Percentiles rank a stretch among this genome's conserved stretches.
Evolutionary conservation across 2,329 filamentous ascomycete species (phyloP).

Genomic region (Fusarium citri): DNA sequence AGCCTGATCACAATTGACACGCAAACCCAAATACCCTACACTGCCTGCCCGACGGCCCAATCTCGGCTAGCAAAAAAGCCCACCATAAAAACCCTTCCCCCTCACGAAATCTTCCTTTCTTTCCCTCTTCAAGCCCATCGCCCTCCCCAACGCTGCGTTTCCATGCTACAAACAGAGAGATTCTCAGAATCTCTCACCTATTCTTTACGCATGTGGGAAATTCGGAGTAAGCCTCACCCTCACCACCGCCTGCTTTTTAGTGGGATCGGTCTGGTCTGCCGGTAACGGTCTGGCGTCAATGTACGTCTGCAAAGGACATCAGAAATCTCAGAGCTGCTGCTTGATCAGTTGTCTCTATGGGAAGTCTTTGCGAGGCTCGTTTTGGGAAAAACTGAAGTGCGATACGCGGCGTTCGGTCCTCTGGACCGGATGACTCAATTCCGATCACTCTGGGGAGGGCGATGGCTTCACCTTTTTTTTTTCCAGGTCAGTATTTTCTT

Average conservation of each 20-base stretch:
- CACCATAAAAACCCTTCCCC: constrained; percentile 47
- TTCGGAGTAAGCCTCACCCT: constrained; percentile 92
- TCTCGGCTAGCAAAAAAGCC: constrained; percentile 16
- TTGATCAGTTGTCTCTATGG: constrained; percentile 69
- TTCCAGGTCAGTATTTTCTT: constrained; percentile 44
- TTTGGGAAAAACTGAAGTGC: constrained; percentile 78
- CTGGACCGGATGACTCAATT: constrained; percentile 77
- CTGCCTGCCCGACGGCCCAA: neutral
- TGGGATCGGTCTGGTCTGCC: constrained; percentile 69
- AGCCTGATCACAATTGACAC: too few species aligned
- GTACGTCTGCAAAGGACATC: constrained; percentile 88
- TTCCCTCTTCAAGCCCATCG: constrained; percentile 60
- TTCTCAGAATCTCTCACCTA: constrained; percentile 29
- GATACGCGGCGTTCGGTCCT: constrained; percentile 81
- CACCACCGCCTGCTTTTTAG: constrained; percentile 36
- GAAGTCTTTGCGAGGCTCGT: constrained; percentile 96
- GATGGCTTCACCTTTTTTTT: constrained; percentile 63
- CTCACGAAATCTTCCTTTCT: constrained; percentile 52
- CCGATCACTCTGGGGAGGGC: constrained; percentile 90
- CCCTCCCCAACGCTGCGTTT: constrained; percentile 94
- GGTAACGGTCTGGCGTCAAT: constrained; percentile 87
- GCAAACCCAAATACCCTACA: constrained; percentile 26
- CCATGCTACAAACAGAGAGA: constrained; percentile 86
- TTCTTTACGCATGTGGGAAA: constrained; percentile 85
- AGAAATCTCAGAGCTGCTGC: constrained; percentile 79